Evolutionary conservation across 2,329 filamentous ascomycete genomes (phyloP), one percentile per base, ranked within the genome.

Genomic region (Pyricularia pennisetigena): DNA sequence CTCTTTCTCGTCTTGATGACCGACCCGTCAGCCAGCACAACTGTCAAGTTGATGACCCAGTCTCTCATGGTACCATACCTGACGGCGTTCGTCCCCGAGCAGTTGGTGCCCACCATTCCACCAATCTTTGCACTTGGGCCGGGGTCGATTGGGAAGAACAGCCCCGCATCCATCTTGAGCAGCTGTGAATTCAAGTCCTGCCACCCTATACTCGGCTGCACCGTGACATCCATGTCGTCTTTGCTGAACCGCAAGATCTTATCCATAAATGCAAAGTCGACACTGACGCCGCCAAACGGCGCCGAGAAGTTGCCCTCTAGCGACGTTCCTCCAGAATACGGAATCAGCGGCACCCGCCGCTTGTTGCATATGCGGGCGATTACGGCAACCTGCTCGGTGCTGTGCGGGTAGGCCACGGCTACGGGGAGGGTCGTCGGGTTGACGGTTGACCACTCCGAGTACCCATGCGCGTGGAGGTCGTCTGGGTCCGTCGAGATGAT

Each of bases 121-220:
- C 91, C 91, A 72, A 94, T 92, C 79, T 90, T 91, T 20, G 91
- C 90, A 72, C 83, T 86, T 69, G 86, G 86, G 30, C 85, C 84
- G 82, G 94, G 94, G 74, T 97, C 94, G 14, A 97, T 89, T 0
- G 94, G 94, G 75, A 97, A 96, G 80, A 97, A 97, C 1, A 97
- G 85, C 0, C 92, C 92, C 4, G 86, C 89, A 57, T 86, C 83
- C 77, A 90, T 86, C 74, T 91, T 88, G 65, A 88, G 83, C 64
- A 89, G 76, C 73, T 86, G 80, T 71, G 90, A 87, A 74, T 97
- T 97, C 69, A 97, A 80, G 67, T 91, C 88, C 85, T 96, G 93
- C 93, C 93, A 97, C n/a, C 90, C 90, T 10, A 97, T 89, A 7
- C 91, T 91, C 3, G 94, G 94, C 76, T 97, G 94, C 3, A 97